phyloP scores from a whole-genome alignment of 345 rosid genomes.

The Salix suchowensis region DNA sequence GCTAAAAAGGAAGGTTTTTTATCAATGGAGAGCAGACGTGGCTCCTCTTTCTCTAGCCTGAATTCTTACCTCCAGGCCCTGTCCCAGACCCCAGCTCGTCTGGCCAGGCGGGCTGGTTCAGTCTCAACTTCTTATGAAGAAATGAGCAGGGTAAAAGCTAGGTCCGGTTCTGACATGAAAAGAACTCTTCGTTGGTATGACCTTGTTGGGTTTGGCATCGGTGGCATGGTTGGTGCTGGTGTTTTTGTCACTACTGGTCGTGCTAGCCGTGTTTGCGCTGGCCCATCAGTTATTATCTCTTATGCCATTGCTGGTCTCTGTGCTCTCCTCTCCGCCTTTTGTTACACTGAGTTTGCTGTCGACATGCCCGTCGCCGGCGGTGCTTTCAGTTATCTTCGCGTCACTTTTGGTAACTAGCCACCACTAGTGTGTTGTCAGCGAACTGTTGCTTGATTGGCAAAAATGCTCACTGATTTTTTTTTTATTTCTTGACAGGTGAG shows the following conservation, averaged over 20 bases:
- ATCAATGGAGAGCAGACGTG: slow-evolving; percentile 21
- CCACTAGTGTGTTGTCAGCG: background rate
- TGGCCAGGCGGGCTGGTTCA: slow-evolving; percentile 60
- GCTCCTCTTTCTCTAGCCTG: slow-evolving; percentile 53
- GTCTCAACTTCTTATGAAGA: slow-evolving; percentile 71
- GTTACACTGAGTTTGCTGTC: slow-evolving; percentile 97
- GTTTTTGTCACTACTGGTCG: slow-evolving; percentile 77
- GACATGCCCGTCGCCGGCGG: slow-evolving; percentile 98
- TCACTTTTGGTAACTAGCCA: slow-evolving; percentile 59
- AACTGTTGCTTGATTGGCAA: background rate
- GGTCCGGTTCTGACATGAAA: slow-evolving; percentile 65
- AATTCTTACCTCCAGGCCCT: slow-evolving; percentile 59
- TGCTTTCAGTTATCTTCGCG: slow-evolving; percentile 86
- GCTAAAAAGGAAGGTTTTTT: background rate
- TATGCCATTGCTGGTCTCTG: slow-evolving; percentile 97
- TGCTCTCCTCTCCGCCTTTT: slow-evolving; percentile 91
- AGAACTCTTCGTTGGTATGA: slow-evolving; percentile 78
- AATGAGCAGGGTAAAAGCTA: slow-evolving; percentile 51
- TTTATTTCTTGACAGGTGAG: slow-evolving; percentile 43
- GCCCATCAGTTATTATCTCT: slow-evolving; percentile 75
- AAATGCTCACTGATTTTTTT: background rate
- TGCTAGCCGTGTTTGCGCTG: slow-evolving; percentile 57
- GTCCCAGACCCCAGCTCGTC: slow-evolving; percentile 58
- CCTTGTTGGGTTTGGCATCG: slow-evolving; percentile 79
- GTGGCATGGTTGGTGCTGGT: slow-evolving; percentile 98